Conservation (phyloP, 2,329 filamentous ascomycete species). For the Sporothrix pseudoabietina region DNA sequence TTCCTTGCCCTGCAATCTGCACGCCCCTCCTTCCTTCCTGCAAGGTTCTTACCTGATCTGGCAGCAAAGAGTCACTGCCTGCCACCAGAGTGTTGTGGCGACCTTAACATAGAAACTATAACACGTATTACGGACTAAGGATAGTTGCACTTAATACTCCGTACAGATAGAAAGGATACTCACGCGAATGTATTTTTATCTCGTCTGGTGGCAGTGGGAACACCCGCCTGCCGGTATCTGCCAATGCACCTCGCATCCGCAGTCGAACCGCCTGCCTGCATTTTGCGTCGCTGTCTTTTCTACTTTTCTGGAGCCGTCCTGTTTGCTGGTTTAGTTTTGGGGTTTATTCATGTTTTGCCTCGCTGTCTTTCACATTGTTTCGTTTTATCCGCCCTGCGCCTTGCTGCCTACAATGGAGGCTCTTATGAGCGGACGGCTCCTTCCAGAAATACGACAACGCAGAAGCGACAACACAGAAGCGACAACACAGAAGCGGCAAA, state of each 20-base stretch:
- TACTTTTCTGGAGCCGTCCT: background rate
- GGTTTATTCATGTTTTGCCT: background rate
- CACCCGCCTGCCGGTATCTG: constrained; percentile 24
- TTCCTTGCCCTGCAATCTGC: background rate
- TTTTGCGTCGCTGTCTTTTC: background rate
- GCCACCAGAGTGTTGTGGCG: background rate
- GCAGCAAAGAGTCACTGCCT: constrained; percentile 15
- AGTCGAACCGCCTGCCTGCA: background rate
- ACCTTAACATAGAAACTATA: background rate
- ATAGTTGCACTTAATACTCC: background rate
- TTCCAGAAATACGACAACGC: background rate
- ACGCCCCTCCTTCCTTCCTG: background rate
- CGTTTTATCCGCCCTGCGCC: constrained; percentile 1
- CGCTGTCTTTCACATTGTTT: background rate
- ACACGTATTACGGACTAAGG: background rate
- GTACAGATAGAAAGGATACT: background rate
- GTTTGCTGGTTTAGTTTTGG: background rate
- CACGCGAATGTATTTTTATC: constrained; percentile 15
- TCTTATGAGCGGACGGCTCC: background rate
- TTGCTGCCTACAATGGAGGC: background rate
- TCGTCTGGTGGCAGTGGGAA: constrained; percentile 22
- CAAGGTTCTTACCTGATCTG: constrained; percentile 1
- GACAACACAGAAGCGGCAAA: too few species aligned
- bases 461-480: too few species aligned
- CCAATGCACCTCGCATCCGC: constrained; percentile 20